Percentiles rank a stretch among this genome's conserved stretches.
Conservation (phyloP, 2,329 filamentous ascomycete species). For the Fonsecaea erecta region DNA sequence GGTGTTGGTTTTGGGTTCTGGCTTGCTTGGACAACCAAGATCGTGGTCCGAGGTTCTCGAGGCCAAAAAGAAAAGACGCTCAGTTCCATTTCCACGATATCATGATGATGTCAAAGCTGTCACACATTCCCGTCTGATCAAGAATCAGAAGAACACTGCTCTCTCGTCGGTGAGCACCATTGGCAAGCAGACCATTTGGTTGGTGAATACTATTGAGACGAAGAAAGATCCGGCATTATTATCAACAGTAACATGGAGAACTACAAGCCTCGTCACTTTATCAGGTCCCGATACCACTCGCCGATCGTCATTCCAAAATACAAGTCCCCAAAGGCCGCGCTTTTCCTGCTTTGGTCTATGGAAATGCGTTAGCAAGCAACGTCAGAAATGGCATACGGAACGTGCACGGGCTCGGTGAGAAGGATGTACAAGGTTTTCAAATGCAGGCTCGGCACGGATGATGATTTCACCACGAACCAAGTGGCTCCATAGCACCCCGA, state of each 20-base stretch:
- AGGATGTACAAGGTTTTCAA: constrained; percentile 30
- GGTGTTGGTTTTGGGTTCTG: no score
- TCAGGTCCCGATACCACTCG: no score
- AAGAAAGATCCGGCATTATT: neutral
- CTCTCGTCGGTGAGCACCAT: neutral
- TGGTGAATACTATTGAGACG: no score
- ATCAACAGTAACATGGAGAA: no score
- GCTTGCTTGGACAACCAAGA: no score
- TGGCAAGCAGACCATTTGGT: neutral
- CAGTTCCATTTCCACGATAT: neutral
- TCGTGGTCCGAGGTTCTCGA: no score
- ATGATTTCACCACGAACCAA: neutral
- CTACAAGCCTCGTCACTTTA: no score
- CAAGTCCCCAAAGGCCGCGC: no score
- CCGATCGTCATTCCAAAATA: no score
- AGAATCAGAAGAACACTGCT: neutral
- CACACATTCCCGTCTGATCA: neutral
- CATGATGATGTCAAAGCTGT: neutral
- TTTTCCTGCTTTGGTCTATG: no score
- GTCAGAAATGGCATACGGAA: constrained; percentile 33
- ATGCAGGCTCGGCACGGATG: constrained; percentile 24
- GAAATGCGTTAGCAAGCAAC: no score
- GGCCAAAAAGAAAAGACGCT: neutral
- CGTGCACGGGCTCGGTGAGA: constrained; percentile 31
- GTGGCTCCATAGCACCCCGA: neutral